Base-by-base conservation (phyloP, 192 early-diverging fungal species). In the Spizellomyces punctatus region DNA sequence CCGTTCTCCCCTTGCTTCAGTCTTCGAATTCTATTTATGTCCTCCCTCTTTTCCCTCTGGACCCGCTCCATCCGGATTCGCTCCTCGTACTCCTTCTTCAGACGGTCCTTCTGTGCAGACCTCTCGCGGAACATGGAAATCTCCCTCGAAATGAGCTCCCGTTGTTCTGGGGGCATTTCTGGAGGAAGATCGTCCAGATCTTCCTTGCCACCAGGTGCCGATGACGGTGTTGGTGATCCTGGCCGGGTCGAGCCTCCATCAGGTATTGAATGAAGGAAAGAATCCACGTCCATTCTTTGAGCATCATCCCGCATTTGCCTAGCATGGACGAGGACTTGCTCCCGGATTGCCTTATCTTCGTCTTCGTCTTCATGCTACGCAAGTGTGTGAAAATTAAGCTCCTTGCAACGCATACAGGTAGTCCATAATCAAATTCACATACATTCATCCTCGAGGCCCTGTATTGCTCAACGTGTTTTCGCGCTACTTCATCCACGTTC, bases 51-150 rank as follows among this genome's bases (percentile, higher is more conserved):
- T 54, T 54, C 50, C 17, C 50, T 54, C 50, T 54, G 50, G 12
- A 19, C 50, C 66, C 64, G 52, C 65, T 76, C 55, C 43, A 42
- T 48, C 45, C 57, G 27, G 42, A 36, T 17, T 22, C 78, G 69
- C 62, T 83, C 85, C 69, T 86, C 86, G 19, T 75, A 71, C 45
- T 82, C 81, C 61, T 69, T 80, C 36, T 79, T 79, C 58, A 80
- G 76, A 45, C 81, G 73, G 48, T 91, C 89, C 67, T 86, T 81
- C 22, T 77, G 54, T 5, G 85, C 85, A 0, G 88, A 80, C n/a
- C 84, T 82, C 65, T 90, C 86, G 52, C 87, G 77, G 68, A 89
- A 91, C 47, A 81, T 82, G 8, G 82, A 79, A 7, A 91, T 81
- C 66, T 91, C 88, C 17, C 82, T 78, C 27, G 77, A 77, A 22